Evolutionary conservation across 106 monocot genomes (phyloP).

Genomic region (Dendrobium huoshanense): DNA sequence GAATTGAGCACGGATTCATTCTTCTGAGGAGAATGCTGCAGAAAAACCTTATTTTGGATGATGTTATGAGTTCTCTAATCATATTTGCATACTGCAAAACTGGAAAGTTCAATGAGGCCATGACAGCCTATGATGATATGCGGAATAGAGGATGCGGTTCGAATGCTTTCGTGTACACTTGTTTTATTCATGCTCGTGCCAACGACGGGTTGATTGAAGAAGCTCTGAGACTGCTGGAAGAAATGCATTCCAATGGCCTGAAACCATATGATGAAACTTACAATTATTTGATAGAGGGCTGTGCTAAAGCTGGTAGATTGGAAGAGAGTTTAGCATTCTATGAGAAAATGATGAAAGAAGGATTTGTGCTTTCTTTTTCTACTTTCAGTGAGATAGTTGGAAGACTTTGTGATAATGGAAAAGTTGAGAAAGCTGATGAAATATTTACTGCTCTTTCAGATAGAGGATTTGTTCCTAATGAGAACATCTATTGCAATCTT

Average conservation of each 20-base stretch:
- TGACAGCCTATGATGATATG: conserved; percentile 37
- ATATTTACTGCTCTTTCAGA: conserved; percentile 49
- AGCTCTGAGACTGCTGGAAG: conserved; percentile 36
- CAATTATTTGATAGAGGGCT: conserved; percentile 45
- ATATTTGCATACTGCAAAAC: conserved; percentile 55
- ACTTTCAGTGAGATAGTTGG: conserved; percentile 45
- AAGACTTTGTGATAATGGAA: conserved; percentile 37
- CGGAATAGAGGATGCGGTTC: conserved; percentile 41
- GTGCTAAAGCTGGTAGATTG: conserved; percentile 32
- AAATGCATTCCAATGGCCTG: conserved; percentile 47
- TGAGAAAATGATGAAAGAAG: conserved; percentile 42
- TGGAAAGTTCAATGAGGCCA: conserved; percentile 35
- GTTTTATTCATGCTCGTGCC: conserved; percentile 38
- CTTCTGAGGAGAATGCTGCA: conserved; percentile 67
- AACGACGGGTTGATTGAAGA: conserved; percentile 36
- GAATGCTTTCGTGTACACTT: conserved; percentile 62
- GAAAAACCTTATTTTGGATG: conserved; percentile 59
- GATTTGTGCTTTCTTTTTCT: conserved; percentile 30
- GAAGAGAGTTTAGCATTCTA: conserved; percentile 40
- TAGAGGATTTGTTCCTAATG: conserved; percentile 53
- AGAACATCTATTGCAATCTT: conserved; percentile 39
- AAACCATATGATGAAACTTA: conserved; percentile 72
- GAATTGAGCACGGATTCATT: conserved; percentile 47
- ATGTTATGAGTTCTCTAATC: conserved; percentile 36
- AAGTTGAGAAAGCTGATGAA: conserved; percentile 55